phyloP scores from a whole-genome alignment of 2,329 filamentous ascomycete genomes.

The Arachnopeziza araneosa region DNA sequence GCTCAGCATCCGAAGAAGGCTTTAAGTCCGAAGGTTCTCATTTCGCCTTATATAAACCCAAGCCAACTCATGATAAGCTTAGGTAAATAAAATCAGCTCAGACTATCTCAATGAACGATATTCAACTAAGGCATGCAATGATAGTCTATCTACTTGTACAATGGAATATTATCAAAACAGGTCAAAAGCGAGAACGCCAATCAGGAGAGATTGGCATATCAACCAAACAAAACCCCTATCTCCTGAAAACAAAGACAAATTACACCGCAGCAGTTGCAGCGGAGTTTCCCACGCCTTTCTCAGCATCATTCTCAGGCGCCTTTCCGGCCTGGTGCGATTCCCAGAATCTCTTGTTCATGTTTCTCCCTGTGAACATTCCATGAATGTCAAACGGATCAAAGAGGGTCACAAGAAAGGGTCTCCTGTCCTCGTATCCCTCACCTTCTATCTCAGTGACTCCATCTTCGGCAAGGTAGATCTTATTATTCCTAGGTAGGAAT shows the following conservation, averaged over 20 bases:
- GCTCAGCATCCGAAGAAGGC: too few relatives aligned
- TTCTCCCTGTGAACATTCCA: slow-evolving; percentile 20
- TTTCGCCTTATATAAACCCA: too few relatives aligned
- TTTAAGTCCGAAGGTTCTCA: too few relatives aligned
- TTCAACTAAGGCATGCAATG: too few relatives aligned
- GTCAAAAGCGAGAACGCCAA: too few relatives aligned
- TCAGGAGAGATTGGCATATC: neutral
- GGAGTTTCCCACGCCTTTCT: neutral
- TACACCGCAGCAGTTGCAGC: neutral
- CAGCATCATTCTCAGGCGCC: neutral
- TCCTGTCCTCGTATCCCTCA: slow-evolving; percentile 43
- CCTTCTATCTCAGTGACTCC: slow-evolving; percentile 44
- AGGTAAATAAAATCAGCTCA: too few relatives aligned
- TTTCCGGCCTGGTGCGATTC: slow-evolving; percentile 15
- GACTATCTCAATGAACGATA: too few relatives aligned
- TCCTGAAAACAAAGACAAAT: neutral
- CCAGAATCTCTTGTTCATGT: slow-evolving; percentile 25
- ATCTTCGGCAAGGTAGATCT: slow-evolving; percentile 45
- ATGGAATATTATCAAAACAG: too few relatives aligned
- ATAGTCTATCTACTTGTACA: too few relatives aligned
- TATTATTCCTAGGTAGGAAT: slow-evolving; percentile 43
- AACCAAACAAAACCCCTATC: neutral
- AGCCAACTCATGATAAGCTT: too few relatives aligned
- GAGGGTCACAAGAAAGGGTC: slow-evolving; percentile 26
- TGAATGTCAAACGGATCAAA: slow-evolving; percentile 29